Percentiles rank a stretch among this genome's conserved stretches.
Evolutionary conservation across 495 filamentous ascomycete genomes (phyloP).

Genomic region (Penicillium psychrofluorescens): DNA sequence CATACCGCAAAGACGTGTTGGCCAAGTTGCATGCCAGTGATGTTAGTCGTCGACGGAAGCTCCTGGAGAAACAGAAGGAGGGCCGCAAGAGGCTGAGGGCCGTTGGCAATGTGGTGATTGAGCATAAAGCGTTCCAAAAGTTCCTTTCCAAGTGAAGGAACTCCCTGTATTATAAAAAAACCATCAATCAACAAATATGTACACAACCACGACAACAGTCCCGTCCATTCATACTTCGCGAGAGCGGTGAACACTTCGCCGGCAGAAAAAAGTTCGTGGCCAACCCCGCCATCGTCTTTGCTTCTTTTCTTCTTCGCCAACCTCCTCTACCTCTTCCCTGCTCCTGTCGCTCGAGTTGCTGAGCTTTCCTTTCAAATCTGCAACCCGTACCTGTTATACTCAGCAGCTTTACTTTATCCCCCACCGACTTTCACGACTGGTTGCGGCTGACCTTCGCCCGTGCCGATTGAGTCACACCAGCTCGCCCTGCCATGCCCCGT

Average conservation of each 20-base stretch:
- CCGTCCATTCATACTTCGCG: background rate
- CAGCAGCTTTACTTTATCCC: background rate
- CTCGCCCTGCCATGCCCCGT: constrained; percentile 34
- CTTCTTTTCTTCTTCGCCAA: constrained; percentile 7
- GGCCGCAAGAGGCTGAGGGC: constrained; percentile 77
- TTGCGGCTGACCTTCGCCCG: constrained; percentile 14
- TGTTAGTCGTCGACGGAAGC: constrained; percentile 70
- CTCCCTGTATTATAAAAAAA: too few relatives aligned
- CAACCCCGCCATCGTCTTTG: constrained; percentile 14
- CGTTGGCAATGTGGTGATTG: constrained; percentile 77
- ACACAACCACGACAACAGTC: background rate
- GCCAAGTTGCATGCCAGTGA: constrained; percentile 92
- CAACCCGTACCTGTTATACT: background rate
- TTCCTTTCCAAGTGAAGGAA: constrained; percentile 60
- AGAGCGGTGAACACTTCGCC: constrained; percentile 12
- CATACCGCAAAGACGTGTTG: constrained; percentile 90
- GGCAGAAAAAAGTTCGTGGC: constrained; percentile 29
- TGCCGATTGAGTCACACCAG: constrained; percentile 20
- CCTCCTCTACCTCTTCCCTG: constrained; percentile 1
- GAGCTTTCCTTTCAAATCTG: background rate
- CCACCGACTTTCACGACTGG: background rate
- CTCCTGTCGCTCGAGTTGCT: background rate
- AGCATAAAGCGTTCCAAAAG: constrained; percentile 86
- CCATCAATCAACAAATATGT: too few relatives aligned
- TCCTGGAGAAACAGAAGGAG: constrained; percentile 96